Evolutionary conservation across 176 grass and related monocot species (phyloP).

Genomic region (Calamus simplicifolius): DNA sequence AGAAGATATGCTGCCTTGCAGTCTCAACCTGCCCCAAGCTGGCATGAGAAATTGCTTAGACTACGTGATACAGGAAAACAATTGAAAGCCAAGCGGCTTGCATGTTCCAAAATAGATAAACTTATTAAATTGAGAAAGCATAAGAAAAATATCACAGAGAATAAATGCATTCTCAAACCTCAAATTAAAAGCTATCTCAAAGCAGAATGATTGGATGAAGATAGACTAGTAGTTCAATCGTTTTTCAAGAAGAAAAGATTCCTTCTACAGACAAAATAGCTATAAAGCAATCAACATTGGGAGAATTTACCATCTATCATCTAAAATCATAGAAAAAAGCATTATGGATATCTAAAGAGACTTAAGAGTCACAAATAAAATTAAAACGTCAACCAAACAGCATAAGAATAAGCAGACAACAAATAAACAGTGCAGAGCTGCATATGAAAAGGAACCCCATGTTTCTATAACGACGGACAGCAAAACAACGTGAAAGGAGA

Average conservation of each 20-base stretch:
- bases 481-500: no score
- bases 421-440: no score
- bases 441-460: no score
- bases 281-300: no score
- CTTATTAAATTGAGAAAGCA: background rate
- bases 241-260: background rate
- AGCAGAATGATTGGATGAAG: background rate
- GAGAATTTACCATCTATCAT: no score
- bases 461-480: no score
- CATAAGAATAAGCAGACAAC: no score
- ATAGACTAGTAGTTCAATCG: background rate
- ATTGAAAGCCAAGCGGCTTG: background rate
- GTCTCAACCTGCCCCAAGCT: constrained; percentile 53
- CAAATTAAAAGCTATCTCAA: no score
- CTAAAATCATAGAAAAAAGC: no score
- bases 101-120: background rate
- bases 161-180: background rate
- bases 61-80: background rate
- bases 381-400: no score
- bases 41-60: constrained; percentile 5
- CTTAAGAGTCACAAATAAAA: no score
- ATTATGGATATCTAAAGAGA: no score
- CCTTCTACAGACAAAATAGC: background rate
- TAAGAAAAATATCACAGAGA: background rate
- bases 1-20: constrained; percentile 37